Base-by-base conservation (phyloP, 805 yeast species). In the Spathaspora hagerdaliae region DNA sequence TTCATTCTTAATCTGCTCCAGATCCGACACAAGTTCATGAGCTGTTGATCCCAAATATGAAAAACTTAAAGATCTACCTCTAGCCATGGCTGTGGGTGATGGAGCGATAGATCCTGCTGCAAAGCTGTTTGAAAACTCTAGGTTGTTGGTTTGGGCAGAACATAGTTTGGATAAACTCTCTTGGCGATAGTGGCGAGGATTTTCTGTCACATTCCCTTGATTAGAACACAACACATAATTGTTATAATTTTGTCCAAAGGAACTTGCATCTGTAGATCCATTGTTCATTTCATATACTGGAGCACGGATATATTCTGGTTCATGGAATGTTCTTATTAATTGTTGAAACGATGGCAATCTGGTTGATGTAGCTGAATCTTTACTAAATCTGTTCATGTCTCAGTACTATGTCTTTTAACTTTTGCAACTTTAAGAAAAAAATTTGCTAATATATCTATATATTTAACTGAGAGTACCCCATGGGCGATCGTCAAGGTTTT, bases 331-430 rank as follows among this genome's bases (percentile, higher is more conserved):
- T 13, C 27, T 9, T 8, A 36, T 27, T 26, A 36, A 26, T 33
- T 46, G 50, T 34, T 46, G 50, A 27, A 46, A 46, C 9, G 50
- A 46, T 1, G 50, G 50, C 36, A 46, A 46, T 33, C 47, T 43
- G 11, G 47, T 38, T 37, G 41, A 34, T 6, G 32, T 27, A n/a
- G 31, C 29, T 15, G 41, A 19, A 7, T 31, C 38, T 32, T 39
- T 31, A 14, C 14, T 39, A 15, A 29, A 32, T n/a, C 41, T 29
- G n/a, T 15, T 39, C 35, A 39, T 39, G 11, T 19, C 24, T 19
- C 24, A 19, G 24, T 19, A 19, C 24, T 19, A 19, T 19, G 24
- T 19, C 24, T 19, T 19, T 19, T 19, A 19, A 19, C 2, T 19
- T 19, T 19, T 19, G 24, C 24, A 19, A 19, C 5, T 5, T 19